Evolutionary conservation across 345 rosid species (phyloP), one percentile per base, ranked within the genome.

Genomic region (Streptanthus diversifolius): DNA sequence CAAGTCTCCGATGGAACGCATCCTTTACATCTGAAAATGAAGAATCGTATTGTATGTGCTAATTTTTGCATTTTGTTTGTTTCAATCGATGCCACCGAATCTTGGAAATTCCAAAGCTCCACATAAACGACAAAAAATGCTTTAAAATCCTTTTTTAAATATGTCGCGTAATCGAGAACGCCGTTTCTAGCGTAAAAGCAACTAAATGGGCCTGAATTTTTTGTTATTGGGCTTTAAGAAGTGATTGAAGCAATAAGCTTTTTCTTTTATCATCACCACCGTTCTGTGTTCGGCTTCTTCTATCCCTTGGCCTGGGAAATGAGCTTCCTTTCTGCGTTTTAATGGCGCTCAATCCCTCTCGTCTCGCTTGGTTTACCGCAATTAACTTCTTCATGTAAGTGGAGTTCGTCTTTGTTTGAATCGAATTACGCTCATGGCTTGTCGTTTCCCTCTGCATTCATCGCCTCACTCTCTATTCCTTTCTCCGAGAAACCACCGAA

Each of bases 391-490:
- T 61, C 55, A 74, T 68, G 83, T 85, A 81, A 77, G 74, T 74
- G 1, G 5, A 65, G 12, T 65, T 58, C 22, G 3, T 27, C 66
- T 36, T 13, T 29, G 22, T 1, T 55, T 4, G 5, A 3, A 67
- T 24, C 60, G 7, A 54, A 29, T 55, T 6, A 13, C 58, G 49
- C 29, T 47, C 15, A 83, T 85, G 89, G 76, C 89, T 78, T 80
- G 71, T 74, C 68, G 77, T 65, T 78, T 80, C 68, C 78, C 82
- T 70, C 81, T 83, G 0, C 66, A 74, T 72, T 85, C 83, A 15
- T 72, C 85, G 12, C 30, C 77, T 35, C 25, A 51, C 36, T 71
- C 70, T 51, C 73, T 61, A 54, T 58, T 72, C 61, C 65, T 72
- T 45, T 69, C 81, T 8, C 68, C 66, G 33, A 71, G 59, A 54